phyloP scores from a whole-genome alignment of 176 grass and related monocot genomes.

The Dendrocalamus sinicus region DNA sequence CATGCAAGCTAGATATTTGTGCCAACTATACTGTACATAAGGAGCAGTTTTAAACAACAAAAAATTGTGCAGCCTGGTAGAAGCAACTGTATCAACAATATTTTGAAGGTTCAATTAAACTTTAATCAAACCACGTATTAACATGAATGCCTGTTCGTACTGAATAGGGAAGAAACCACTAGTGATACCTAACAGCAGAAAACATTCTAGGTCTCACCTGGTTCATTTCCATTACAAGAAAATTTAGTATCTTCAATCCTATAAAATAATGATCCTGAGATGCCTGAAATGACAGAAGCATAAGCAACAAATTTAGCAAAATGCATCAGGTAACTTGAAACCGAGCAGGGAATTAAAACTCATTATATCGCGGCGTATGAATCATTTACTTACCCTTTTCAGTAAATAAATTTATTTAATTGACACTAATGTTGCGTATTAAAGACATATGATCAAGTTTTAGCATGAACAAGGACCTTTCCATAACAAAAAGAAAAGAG shows the following conservation, averaged over 20 bases:
- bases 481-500: neutral
- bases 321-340: slow-evolving; percentile 16
- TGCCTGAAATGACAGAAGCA: slow-evolving; percentile 63
- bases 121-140: slow-evolving; percentile 13
- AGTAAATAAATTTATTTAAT: neutral
- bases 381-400: slow-evolving; percentile 2
- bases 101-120: slow-evolving; percentile 2
- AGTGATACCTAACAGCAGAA: slow-evolving; percentile 6
- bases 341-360: slow-evolving; percentile 1
- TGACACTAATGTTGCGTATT: slow-evolving; percentile 15
- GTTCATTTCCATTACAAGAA: slow-evolving; percentile 92
- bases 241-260: slow-evolving; percentile 92
- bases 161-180: neutral
- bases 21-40: slow-evolving; percentile 5
- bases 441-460: slow-evolving; percentile 6
- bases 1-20: neutral
- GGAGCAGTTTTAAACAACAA: slow-evolving; percentile 1
- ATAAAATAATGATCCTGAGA: slow-evolving; percentile 97
- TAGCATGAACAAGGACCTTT: slow-evolving; percentile 4
- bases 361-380: neutral
- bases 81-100: neutral
- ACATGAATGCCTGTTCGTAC: neutral
- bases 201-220: slow-evolving; percentile 62
- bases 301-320: slow-evolving; percentile 49
- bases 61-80: neutral